Base-by-base conservation (phyloP, 495 filamentous ascomycete species). In the Daldinia decipiens region DNA sequence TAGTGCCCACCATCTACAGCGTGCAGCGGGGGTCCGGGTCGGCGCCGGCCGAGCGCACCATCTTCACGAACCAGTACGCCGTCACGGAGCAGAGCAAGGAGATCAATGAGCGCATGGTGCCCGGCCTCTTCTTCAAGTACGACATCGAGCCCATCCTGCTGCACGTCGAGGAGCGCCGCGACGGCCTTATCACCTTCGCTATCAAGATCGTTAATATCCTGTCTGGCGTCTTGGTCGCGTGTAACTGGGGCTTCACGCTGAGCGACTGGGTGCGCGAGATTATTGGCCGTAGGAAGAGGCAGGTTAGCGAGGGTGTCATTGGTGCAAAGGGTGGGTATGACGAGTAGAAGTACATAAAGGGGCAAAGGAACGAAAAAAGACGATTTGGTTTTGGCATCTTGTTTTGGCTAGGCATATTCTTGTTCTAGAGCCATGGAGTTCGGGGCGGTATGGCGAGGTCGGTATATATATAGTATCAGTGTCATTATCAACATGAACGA, bases 61-160 rank as follows among this genome's bases (percentile, higher is more conserved):
- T 99, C 81, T 87, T 90, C 81, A 98, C 95, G 24, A 98, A 99
- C 83, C 95, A 99, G 79, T 99, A 99, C 85, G 95, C 94, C 43
- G 95, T 96, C 0, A 98, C 94, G 0, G 91, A 93, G 72, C 93
- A 97, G 79, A 88, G 85, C 59, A 85, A 87, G 58, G 71, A 82
- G 7, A 83, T 98, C 40, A 79, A 83, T 60, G 91, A 97, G 78
- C 88, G 83, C 64, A 82, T 83, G 7, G 87, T 97, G 5, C 95
- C 95, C 1, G 96, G 96, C 11, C 92, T 99, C 71, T 99, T 97
- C 80, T 93, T 99, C 86, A 98, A 98, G 83, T 99, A 95, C 78
- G 95, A 98, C 79, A 98, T 99, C 76, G 95, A 99, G 87, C 95
- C 95, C 4, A 95, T 99, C 73, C 78, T 93, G 72, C 82, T 99